Evolutionary conservation across 768 basidiomycete species (phyloP).

Genomic region (Pleurotus eryngii): DNA sequence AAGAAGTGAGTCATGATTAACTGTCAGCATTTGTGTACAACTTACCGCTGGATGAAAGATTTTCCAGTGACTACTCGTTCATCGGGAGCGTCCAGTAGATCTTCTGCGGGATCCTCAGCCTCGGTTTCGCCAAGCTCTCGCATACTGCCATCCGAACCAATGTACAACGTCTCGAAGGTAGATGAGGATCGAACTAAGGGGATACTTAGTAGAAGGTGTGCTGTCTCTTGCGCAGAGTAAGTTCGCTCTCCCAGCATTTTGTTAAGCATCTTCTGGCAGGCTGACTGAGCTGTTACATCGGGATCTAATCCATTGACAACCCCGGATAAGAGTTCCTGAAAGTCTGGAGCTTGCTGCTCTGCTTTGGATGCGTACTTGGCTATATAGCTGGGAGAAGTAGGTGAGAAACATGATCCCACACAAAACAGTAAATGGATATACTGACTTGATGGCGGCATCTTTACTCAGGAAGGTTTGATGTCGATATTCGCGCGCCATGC

Average conservation of each 20-base stretch:
- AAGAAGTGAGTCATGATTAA: no score
- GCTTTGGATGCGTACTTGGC: conserved; percentile 14
- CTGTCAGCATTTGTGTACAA: no score
- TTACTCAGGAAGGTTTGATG: conserved; percentile 16
- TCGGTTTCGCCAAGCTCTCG: no score
- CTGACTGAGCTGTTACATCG: conserved; percentile 12
- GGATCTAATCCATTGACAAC: conserved; percentile 7
- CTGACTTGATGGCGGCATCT: conserved; percentile 5
- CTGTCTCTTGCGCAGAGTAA: conserved; percentile 19
- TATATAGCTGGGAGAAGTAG: conserved; percentile 12
- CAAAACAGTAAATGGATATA: no score
- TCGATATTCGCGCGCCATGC: conserved; percentile 23
- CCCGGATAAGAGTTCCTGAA: conserved; percentile 11
- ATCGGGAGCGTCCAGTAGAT: no score
- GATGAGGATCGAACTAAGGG: conserved; percentile 14
- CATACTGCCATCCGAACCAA: no score
- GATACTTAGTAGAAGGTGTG: conserved; percentile 18
- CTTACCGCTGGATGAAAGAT: no score
- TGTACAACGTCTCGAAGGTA: not conserved
- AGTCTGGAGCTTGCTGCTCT: conserved; percentile 14
- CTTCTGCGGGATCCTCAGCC: no score
- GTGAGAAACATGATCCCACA: no score
- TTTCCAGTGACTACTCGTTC: no score
- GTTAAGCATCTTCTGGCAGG: conserved; percentile 20
- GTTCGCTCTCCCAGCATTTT: conserved; percentile 20